A percentile compares a stretch with the other conserved stretches of the same genome.
Evolutionary conservation across 2,329 filamentous ascomycete species (phyloP).

Genomic region (Berkeleyomyces basicola): DNA sequence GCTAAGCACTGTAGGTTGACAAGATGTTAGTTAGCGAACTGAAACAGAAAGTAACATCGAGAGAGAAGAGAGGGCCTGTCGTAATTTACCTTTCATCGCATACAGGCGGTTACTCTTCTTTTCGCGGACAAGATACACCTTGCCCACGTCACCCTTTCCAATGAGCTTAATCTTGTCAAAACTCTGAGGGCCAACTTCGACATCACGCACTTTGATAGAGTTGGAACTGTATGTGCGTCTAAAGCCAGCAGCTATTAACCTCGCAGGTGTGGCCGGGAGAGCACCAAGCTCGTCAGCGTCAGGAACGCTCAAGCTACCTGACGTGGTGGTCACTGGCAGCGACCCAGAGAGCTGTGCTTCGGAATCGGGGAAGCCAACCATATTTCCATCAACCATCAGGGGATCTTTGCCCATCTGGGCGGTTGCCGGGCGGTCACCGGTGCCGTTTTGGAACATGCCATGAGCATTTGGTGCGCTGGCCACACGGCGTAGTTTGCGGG

Average conservation of each 20-base stretch:
- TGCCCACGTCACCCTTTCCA: conserved; percentile 95
- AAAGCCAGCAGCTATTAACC: conserved; percentile 54
- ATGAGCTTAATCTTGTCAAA: conserved; percentile 99
- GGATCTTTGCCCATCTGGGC: conserved; percentile 78
- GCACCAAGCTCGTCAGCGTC: conserved; percentile 38
- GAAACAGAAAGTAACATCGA: conserved; percentile 23
- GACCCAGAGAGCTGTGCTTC: conserved; percentile 18
- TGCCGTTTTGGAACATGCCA: conserved; percentile 56
- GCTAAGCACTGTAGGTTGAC: conserved; percentile 54
- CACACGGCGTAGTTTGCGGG: conserved; percentile 79
- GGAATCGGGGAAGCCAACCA: conserved; percentile 30
- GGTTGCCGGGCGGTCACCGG: conserved; percentile 56
- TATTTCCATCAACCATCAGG: conserved; percentile 31
- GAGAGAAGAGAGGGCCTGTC: background rate
- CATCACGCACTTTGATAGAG: conserved; percentile 94
- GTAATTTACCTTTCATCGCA: conserved; percentile 81
- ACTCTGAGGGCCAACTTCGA: conserved; percentile 85
- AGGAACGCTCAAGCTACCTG: conserved; percentile 25
- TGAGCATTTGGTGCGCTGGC: conserved; percentile 95
- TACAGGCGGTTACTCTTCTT: conserved; percentile 94
- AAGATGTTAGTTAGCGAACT: background rate
- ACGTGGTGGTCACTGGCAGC: conserved; percentile 17
- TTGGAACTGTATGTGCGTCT: conserved; percentile 95
- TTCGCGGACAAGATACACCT: conserved; percentile 92
- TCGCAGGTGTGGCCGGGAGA: conserved; percentile 49